Evolutionary conservation across 83 land plant species (phyloP), one percentile per base, ranked within the genome.

Genomic region (Diphasiastrum complanatum): DNA sequence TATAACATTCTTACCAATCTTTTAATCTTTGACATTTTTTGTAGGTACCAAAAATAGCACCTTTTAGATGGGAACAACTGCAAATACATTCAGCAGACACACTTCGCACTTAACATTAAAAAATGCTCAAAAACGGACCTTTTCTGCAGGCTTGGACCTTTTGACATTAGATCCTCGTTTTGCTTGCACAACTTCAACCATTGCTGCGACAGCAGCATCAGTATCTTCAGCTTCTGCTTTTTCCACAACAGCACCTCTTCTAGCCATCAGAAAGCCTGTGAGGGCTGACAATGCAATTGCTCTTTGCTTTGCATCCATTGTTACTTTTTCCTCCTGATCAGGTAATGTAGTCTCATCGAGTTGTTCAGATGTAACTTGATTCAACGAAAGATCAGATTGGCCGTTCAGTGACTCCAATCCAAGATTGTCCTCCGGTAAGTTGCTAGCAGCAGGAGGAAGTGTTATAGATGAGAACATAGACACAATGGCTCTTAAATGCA

Each of bases 201-300:
- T 79, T 71, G 81, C 97, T 62, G 83, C 83, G 30, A 92, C 83
- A 60, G 79, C 86, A 56, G 87, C 96, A 50, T 93, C 88, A 32
- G 99, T 83, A 26, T 81, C 89, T 66, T 93, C 96, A 46, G 96
- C 81, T 64, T 95, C 83, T 8, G 99, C 99, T 68, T 73, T 85
- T 30, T 80, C 87, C 63, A 93, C 64, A 4, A 93, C 72, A 52
- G 51, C 53, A 46, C 60, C 59, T 72, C 96, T 75, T 63, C 78
- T 93, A 65, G 75, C 78, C 65, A 78, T 82, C 71, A 93, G 52
- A 57, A 73, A 84, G 61, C 81, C 79, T 38, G 66, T 72, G 33
- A 93, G 85, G 41, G 89, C 99, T 67, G 78, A 71, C 38, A 89
- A 77, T 30, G 89, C 76, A 72, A 88, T 87, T 60, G 79, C 78